Percentiles rank a stretch among this genome's conserved stretches.
These are phyloP conservation scores for Magnolia kwangsiensis DNA, from an alignment of 164 flowering plant genomes.

Conservation along the genomic window DNA sequence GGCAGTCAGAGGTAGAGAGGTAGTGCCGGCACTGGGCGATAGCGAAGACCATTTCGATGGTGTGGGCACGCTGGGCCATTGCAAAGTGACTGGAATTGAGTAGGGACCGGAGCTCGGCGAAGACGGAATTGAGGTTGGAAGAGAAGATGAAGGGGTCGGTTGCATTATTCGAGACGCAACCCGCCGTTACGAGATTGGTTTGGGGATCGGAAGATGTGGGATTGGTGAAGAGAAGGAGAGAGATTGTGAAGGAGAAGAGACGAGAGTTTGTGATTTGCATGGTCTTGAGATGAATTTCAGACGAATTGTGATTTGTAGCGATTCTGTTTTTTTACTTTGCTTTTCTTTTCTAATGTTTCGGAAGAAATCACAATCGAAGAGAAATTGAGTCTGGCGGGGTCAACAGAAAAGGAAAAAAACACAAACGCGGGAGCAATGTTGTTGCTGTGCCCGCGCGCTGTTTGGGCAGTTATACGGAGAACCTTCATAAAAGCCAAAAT, in stretches of 20 bases:
- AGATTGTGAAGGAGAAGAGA: not conserved
- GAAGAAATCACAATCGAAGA: too few relatives aligned
- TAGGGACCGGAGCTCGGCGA: slow-evolving; percentile 6
- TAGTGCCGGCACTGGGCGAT: slow-evolving; percentile 47
- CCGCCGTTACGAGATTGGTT: slow-evolving; percentile 14
- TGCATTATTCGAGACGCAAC: slow-evolving; percentile 17
- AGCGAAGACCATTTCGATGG: slow-evolving; percentile 32
- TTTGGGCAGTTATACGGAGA: too few relatives aligned
- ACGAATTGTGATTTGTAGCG: not conserved
- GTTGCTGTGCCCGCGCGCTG: too few relatives aligned
- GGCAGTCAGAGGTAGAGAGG: slow-evolving; percentile 37
- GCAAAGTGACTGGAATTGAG: slow-evolving; percentile 24
- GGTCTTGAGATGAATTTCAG: not conserved
- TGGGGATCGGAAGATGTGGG: slow-evolving; percentile 10
- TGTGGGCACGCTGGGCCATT: slow-evolving; percentile 25
- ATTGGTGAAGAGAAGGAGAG: not conserved
- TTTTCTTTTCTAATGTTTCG: too few relatives aligned
- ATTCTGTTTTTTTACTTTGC: not conserved
- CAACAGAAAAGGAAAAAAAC: too few relatives aligned
- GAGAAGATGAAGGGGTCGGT: slow-evolving; percentile 8
- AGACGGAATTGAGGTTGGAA: slow-evolving; percentile 4
- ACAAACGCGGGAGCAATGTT: too few relatives aligned
- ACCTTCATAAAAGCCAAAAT: too few relatives aligned
- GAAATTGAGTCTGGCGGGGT: too few relatives aligned
- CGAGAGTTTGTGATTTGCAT: not conserved